Percentiles rank a stretch among this genome's conserved stretches.
Conservation (phyloP, 2,329 filamentous ascomycete species). For the Verticillium alfalfae region DNA sequence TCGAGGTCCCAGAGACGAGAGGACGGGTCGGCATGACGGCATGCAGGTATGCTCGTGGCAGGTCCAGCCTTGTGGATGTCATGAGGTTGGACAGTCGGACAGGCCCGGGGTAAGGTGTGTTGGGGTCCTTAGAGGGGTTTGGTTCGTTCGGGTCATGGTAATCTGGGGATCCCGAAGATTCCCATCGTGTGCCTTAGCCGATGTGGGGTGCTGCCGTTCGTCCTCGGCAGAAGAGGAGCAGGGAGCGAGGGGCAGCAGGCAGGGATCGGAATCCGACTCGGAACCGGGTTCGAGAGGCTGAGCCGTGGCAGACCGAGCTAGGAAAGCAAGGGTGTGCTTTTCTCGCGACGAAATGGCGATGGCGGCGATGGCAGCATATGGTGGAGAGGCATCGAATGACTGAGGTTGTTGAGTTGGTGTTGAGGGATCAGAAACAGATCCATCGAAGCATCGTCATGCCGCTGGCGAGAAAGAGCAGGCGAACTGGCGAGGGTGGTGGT, state of each 20-base stretch:
- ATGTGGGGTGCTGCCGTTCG: neutral
- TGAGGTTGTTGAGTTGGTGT: no score
- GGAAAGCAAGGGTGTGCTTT: neutral
- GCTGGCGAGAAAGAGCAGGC: no score
- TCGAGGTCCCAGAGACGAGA: neutral
- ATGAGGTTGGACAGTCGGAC: neutral
- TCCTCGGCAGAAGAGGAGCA: neutral
- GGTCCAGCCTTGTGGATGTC: slow-evolving; percentile 1
- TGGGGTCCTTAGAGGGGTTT: neutral
- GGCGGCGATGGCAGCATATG: neutral
- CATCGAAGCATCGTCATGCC: no score
- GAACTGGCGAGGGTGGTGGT: no score
- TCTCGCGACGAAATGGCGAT: neutral
- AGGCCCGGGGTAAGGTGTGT: neutral
- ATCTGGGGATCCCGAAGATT: slow-evolving; percentile 4
- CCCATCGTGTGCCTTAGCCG: slow-evolving; percentile 1
- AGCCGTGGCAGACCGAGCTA: neutral
- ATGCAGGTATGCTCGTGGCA: neutral
- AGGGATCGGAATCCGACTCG: neutral
- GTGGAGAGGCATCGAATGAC: neutral
- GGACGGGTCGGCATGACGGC: neutral
- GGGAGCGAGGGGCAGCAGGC: neutral
- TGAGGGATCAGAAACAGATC: no score
- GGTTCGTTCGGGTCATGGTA: neutral
- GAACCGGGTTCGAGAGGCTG: neutral